Evolutionary conservation across 108 stramenopile genomes (phyloP), one percentile per base, ranked within the genome.

Genomic region (Fragilariopsis cylindrus): DNA sequence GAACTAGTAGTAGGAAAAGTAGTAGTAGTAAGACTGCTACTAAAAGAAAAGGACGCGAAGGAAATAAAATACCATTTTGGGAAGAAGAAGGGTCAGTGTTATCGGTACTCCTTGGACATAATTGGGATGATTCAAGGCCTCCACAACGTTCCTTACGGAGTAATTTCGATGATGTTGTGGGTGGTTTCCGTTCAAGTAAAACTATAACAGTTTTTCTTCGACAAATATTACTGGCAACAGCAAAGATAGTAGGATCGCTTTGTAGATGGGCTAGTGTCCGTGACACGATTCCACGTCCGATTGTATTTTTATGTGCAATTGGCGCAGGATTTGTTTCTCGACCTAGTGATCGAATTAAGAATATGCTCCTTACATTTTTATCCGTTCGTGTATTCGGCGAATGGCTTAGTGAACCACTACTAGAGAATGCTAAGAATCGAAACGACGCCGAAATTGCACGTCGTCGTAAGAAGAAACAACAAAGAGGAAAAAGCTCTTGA

Each of bases 261-360:
- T 85, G 87, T 71, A 76, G 83, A 57, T 91, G 90, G 90, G 90
- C 88, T 3, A 85, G 87, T 65, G 88, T 88, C 41, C 76, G 79
- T 12, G 88, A 85, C 44, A 73, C 87, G 30, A 75, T 91, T 55
- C 90, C 90, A 7, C 90, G 87, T 62, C 92, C 88, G 5, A 55
- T 93, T 30, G 90, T 91, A 4, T 85, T 85, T 4, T 44, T 82
- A 11, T 70, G 70, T n/a, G 75, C 83, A 4, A 60, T 69, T 45
- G 77, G 81, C 15, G 77, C 84, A 11, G 76, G 65, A 13, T 57
- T 91, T 2, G 79, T 76, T 15, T 83, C 84, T 5, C 78, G 80
- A 19, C 80, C 75, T 48, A 67, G 84, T 4, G 65, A 60, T 13
- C 81, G 83, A 7, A 9, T 87, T n/a, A 71, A 69, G 49, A 74